These are phyloP conservation scores for Biancaea sappan DNA, from an alignment of 306 rosid species.

Conservation along the genomic window DNA sequence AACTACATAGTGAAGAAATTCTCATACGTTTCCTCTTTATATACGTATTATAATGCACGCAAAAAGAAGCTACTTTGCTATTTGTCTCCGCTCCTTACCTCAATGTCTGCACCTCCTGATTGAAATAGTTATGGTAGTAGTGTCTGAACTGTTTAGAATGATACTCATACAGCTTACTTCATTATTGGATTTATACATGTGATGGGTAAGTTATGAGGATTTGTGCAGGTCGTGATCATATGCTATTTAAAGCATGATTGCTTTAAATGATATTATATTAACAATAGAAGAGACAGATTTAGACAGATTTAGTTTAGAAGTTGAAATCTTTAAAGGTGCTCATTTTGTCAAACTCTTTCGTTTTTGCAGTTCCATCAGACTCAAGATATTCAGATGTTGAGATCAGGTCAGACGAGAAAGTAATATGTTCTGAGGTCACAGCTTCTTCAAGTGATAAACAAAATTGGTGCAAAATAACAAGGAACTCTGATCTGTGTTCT, in stretches of 20 bases:
- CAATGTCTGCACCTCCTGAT: too few species aligned
- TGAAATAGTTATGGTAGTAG: too few species aligned
- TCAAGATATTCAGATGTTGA: conserved; percentile 62
- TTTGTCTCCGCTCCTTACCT: too few species aligned
- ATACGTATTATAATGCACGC: neutral
- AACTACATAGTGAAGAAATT: neutral
- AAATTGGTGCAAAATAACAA: conserved; percentile 75
- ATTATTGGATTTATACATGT: conserved; percentile 9
- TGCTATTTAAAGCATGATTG: conserved; percentile 4
- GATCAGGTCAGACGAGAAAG: conserved; percentile 58
- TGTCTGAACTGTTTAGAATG: neutral
- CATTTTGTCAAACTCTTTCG: conserved; percentile 23
- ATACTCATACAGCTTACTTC: neutral
- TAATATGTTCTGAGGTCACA: conserved; percentile 58
- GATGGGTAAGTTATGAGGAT: conserved; percentile 13
- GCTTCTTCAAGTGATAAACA: conserved; percentile 50
- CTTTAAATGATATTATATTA: neutral
- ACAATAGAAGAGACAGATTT: neutral
- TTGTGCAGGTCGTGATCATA: conserved; percentile 1
- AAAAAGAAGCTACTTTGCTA: neutral
- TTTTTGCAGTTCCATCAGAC: conserved; percentile 62
- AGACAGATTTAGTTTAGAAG: conserved; percentile 6
- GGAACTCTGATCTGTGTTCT: conserved; percentile 67
- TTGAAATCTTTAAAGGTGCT: conserved; percentile 25
- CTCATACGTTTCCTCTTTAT: neutral